Conservation (phyloP, 257 asterid genomes). For the Solanum stenotomum region DNA sequence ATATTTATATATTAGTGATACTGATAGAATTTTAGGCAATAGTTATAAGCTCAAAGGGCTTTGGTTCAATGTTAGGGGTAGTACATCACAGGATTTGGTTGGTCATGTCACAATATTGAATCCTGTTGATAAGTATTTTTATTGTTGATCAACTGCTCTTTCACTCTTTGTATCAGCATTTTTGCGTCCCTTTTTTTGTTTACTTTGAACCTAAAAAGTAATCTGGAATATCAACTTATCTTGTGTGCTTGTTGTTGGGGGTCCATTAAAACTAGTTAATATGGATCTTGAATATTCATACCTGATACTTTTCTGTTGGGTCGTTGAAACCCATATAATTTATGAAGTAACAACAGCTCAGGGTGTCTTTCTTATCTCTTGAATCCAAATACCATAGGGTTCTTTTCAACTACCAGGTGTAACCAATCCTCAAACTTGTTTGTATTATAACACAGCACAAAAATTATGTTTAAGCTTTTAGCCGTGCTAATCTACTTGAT, state of each 20-base stretch:
- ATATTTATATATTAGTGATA: neutral
- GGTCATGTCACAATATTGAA: neutral
- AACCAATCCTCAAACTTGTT: neutral
- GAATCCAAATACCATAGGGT: neutral
- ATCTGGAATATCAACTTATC: neutral
- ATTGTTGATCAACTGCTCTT: neutral
- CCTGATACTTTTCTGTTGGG: neutral
- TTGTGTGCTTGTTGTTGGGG: neutral
- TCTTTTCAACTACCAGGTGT: neutral
- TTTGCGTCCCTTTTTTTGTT: neutral
- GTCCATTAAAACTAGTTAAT: neutral
- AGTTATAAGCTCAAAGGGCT: neutral
- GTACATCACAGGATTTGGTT: neutral
- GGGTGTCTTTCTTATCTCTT: neutral
- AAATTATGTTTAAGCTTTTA: neutral
- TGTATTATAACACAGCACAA: neutral
- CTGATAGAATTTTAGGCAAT: neutral
- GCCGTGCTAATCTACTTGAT: neutral
- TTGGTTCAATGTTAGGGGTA: neutral
- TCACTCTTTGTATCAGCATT: neutral
- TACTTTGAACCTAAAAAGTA: neutral
- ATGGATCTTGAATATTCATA: neutral
- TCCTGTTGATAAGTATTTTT: neutral
- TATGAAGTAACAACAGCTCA: neutral
- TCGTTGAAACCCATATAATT: neutral